Base-by-base conservation (phyloP, 2,329 filamentous ascomycete species). In the Monosporascus sp. region DNA sequence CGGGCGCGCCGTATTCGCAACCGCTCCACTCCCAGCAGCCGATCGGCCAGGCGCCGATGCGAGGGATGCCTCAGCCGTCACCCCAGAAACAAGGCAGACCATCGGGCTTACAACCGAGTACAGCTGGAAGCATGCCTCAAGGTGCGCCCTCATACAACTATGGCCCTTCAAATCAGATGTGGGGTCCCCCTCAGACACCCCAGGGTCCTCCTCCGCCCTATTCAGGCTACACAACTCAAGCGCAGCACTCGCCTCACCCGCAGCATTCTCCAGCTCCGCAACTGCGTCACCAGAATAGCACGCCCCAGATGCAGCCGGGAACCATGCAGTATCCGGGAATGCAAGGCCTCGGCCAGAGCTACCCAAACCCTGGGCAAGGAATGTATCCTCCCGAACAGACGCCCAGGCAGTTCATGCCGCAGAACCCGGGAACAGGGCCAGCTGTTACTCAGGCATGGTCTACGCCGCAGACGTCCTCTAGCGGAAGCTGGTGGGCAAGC, bases 11-110 rank as follows among this genome's bases (percentile, higher is more conserved):
- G 1, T 95, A 91, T 71, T 83, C 86, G 51, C 87, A 86, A 65
- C 81, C 88, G 51, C 77, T 86, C 49, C 85, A 89, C 65, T 81
- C 86, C 37, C 88, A 88, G 65, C 86, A 83, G 65, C 79, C 86
- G 40, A 84, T 91, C 66, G 81, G 81, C 31, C 88, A 90, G 67
- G 86, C 90, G 24, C 85, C 77, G 24, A 84, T 91, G 69, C 84
- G 88, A 71, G 80, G 82, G 66, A 85, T 87, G 73, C 81, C 83
- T 58, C 83, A 85, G 73, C 76, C 66, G 73, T 83, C 69, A 61
- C 71, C 69, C 72, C 82, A 87, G 66, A 82, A 88, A 70, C 85
- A 86, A 63, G 80, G 82, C 60, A 81, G 86, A 62, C 82, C 87
- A 59, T 85, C 87, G 44, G 82, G 81, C 55, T 73, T 82, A 50